Base-by-base conservation (phyloP, 305 asterid genomes). In the Fraxinus greggii region DNA sequence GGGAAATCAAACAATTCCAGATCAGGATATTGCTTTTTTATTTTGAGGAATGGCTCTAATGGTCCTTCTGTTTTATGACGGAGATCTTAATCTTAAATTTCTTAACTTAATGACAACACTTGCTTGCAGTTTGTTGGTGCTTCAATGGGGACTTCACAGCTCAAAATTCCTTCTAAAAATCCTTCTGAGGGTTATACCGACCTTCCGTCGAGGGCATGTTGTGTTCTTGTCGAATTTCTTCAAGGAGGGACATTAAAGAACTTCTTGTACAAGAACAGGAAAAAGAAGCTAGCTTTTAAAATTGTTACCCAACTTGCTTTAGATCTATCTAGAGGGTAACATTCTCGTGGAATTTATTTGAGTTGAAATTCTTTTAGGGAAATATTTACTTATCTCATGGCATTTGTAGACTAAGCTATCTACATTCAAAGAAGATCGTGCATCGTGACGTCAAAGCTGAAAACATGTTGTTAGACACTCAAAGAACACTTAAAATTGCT, bases 101-200 rank as follows among this genome's bases (percentile, higher is more conserved):
- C 24, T 73, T 77, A 17, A 9, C 73, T 24, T 74, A 10, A 35
- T 75, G 17, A n/a, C 24, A 24, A n/a, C 76, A 5, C 15, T 24
- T 76, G n/a, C 45, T 48, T 85, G 48, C 83, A 90, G 93, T 90
- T 92, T 73, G 72, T 90, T 63, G 96, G 96, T 45, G 96, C 96
- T 24, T 87, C 92, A 40, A 90, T 88, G 88, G 92, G 91, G 35
- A 83, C 89, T 24, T 85, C 94, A 7, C 76, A 89, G 69, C 31
- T 87, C 15, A 88, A 79, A 75, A 74, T 90, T 17, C 86, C 88
- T 6, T 80, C 56, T 0, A 85, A 84, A 84, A 84, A 79, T 40
- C 90, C 88, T 12, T 80, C 79, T 0, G 86, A 77, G 31, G 87
- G 86, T 65, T 78, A 40, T n/a, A 82, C 87, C 0, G 79, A 76